Conservation (phyloP, 768 basidiomycete species). For the Galerina sulciceps region DNA sequence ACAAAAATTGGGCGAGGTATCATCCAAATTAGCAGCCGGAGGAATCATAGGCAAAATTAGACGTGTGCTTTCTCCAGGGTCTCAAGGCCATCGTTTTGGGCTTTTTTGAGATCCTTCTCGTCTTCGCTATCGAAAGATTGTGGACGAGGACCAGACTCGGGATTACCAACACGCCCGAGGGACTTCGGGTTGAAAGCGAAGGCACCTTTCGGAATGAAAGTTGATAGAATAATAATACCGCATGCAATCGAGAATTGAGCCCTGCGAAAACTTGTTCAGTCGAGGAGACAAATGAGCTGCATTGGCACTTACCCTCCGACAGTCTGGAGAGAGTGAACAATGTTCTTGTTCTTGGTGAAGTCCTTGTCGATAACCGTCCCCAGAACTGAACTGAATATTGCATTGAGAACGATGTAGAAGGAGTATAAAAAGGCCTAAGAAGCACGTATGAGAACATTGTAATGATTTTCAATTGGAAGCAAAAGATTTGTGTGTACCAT, state of each 20-base stretch:
- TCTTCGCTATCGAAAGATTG: slow-evolving; percentile 7
- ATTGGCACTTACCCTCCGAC: slow-evolving; percentile 32
- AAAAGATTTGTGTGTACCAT: slow-evolving; percentile 12
- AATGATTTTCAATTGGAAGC: too few species aligned
- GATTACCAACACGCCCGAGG: slow-evolving; percentile 16
- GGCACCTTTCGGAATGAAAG: slow-evolving; percentile 33
- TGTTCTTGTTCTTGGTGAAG: slow-evolving; percentile 22
- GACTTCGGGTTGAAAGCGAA: slow-evolving; percentile 36
- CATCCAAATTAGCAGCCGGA: too few species aligned
- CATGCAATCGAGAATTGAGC: slow-evolving; percentile 33
- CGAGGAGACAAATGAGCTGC: background rate
- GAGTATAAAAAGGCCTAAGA: slow-evolving; percentile 34
- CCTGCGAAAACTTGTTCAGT: slow-evolving; percentile 6
- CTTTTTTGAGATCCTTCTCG: slow-evolving; percentile 15
- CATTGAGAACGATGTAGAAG: slow-evolving; percentile 36
- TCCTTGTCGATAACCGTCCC: slow-evolving; percentile 36
- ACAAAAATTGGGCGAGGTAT: too few species aligned
- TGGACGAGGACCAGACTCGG: background rate
- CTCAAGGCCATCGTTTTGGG: background rate
- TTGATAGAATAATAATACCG: slow-evolving; percentile 29
- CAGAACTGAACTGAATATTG: slow-evolving; percentile 31
- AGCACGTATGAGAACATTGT: too few species aligned
- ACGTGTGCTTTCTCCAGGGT: slow-evolving; percentile 2
- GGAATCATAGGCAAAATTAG: too few species aligned
- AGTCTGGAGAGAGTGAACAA: slow-evolving; percentile 22